Percentiles rank a stretch among this genome's conserved stretches.
Conservation (phyloP, 192 early-diverging fungal species). For the Backusella tarrabulga region DNA sequence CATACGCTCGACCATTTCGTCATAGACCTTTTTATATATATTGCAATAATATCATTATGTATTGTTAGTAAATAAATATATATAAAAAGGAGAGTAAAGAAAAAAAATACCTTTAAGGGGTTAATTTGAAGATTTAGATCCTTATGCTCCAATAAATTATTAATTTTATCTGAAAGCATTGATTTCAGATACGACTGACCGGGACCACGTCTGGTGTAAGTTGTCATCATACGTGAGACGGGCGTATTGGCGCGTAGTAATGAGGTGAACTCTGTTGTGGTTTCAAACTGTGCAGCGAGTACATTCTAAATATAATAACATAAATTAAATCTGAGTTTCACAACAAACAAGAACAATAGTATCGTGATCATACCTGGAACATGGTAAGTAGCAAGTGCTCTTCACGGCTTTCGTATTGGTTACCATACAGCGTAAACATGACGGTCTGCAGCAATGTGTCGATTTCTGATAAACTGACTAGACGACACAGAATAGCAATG, state of each 20-base stretch:
- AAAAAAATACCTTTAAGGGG: slow-evolving; percentile 70
- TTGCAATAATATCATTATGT: no score
- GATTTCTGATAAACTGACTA: slow-evolving; percentile 84
- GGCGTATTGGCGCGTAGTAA: slow-evolving; percentile 93
- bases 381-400: slow-evolving; percentile 92
- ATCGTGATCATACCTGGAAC: slow-evolving; percentile 72
- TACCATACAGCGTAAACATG: slow-evolving; percentile 77
- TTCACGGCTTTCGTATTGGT: slow-evolving; percentile 94
- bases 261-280: slow-evolving; percentile 82
- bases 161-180: slow-evolving; percentile 80
- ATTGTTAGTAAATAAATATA: slow-evolving; percentile 1
- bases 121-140: slow-evolving; percentile 93
- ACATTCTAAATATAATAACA: slow-evolving; percentile 50
- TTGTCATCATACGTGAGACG: slow-evolving; percentile 97
- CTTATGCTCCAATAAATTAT: slow-evolving; percentile 77
- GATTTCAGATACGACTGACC: slow-evolving; percentile 93
- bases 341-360: no score
- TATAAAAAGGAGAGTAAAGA: neutral
- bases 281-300: slow-evolving; percentile 87
- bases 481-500: slow-evolving; percentile 78
- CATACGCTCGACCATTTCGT: slow-evolving; percentile 73
- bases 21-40: slow-evolving; percentile 55
- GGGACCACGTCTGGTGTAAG: slow-evolving; percentile 91
- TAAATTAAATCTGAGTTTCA: slow-evolving; percentile 14
- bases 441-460: slow-evolving; percentile 87